Evolutionary conservation across 1,284 basidiomycete genomes (phyloP), one percentile per base, ranked within the genome.

Genomic region (Omphalotus olearius): DNA sequence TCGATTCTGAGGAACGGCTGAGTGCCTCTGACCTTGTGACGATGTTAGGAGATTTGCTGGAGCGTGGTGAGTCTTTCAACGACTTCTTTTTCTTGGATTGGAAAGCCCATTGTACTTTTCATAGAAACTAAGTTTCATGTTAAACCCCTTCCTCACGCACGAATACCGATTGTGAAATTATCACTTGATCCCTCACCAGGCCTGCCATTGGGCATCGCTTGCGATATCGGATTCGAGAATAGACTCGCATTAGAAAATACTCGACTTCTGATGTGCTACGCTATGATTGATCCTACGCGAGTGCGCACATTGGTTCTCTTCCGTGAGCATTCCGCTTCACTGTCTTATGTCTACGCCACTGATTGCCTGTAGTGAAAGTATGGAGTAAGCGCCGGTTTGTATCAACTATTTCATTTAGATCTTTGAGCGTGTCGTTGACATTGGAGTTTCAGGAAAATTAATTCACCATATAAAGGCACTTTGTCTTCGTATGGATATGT

Each of bases 201-300:
- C 2, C 74, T 97, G 6, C 94, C 93, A 2, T 84, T 87, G 45
- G 92, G 91, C 62, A 91, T 99, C 60, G 88, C 94, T 16, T 98
- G 96, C 68, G 96, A 99, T 70, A 99, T 99, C 61, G 96, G 96
- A 25, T 98, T 99, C 60, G 96, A 98, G 74, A 98, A 98, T 71
- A 82, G 94, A 60, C 76, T 99, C 43, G 96, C 96, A 16, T 78
- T 99, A 54, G 96, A 99, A 72, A 99, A 99, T 68, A 99, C 96
- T 42, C 82, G 97, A 45, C 72, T 99, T 56, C 77, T 99, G 54
- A 88, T 97, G 78, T 98, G 93, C 64, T 99, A 99, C 69, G 95
- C 96, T 59, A 94, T 94, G 78, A 86, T 98, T 60, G 96, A 99
- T 70, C 93, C 95, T 13, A 88, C 91, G 35, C 83, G 96, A 59